These are phyloP conservation scores for Postia placenta DNA, from an alignment of 768 basidiomycete species.

Conservation along the genomic window DNA sequence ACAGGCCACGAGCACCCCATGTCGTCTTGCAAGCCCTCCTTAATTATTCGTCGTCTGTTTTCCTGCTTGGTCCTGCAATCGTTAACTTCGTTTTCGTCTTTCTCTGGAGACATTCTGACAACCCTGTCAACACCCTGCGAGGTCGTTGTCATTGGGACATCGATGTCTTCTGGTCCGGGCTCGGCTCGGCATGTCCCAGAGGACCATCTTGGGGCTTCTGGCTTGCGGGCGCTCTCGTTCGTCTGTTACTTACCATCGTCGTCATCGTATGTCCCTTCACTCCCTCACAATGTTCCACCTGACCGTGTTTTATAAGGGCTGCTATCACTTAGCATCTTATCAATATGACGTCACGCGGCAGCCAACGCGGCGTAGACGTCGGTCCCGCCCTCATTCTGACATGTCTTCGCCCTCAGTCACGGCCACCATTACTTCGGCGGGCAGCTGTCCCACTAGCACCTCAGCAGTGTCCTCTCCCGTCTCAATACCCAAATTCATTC, in stretches of 20 bases:
- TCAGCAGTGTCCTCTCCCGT: slow-evolving; percentile 9
- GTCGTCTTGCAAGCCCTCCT: slow-evolving; percentile 28
- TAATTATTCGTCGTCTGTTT: slow-evolving; percentile 37
- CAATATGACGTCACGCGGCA: slow-evolving; percentile 19
- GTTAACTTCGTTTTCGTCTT: slow-evolving; percentile 51
- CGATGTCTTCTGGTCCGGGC: slow-evolving; percentile 59
- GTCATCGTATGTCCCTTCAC: slow-evolving; percentile 42
- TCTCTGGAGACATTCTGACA: slow-evolving; percentile 41
- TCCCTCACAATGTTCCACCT: neutral
- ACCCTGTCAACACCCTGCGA: slow-evolving; percentile 30
- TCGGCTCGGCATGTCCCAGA: slow-evolving; percentile 21
- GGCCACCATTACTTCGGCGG: slow-evolving; percentile 9
- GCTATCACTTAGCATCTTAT: slow-evolving; percentile 21
- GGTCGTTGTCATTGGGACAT: slow-evolving; percentile 58
- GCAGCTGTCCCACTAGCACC: slow-evolving; percentile 16
- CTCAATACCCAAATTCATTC: slow-evolving; percentile 5
- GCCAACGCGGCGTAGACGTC: slow-evolving; percentile 16
- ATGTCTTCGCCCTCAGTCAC: slow-evolving; percentile 12
- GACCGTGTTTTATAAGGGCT: slow-evolving; percentile 9
- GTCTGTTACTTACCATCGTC: slow-evolving; percentile 45
- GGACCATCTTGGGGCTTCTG: slow-evolving; percentile 45
- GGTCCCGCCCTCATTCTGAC: slow-evolving; percentile 13
- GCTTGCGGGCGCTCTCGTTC: slow-evolving; percentile 46
- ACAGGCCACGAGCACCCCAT: slow-evolving; percentile 26
- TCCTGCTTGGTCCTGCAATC: slow-evolving; percentile 46